Evolutionary conservation across 2,329 filamentous ascomycete genomes (phyloP), one percentile per base, ranked within the genome.

Genomic region (Colletotrichum tabaci): DNA sequence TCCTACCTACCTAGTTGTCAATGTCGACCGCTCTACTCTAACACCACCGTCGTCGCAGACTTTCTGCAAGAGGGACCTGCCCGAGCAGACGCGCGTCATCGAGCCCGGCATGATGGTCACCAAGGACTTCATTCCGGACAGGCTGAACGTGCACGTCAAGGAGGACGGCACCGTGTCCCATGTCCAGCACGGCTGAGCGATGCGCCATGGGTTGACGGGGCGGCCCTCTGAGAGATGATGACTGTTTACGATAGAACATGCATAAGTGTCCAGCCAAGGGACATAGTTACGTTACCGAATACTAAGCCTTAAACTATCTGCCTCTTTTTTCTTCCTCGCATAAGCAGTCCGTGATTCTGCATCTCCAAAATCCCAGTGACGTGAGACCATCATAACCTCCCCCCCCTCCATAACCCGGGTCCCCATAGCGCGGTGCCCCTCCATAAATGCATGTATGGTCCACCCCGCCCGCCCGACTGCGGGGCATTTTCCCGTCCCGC

Each of bases 131-230:
- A 79, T 81, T 1, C 82, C 85, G 60, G 81, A 87, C 67, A 83
- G 90, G 52, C 82, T 92, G 73, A 92, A 91, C 70, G 84, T 92
- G 26, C 85, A 90, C 74, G 77, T 91, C 63, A 86, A 86, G 69
- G 87, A 90, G 40, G 87, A 91, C 68, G 90, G 90, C 60, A 89
- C 86, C 16, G 88, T 92, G 55, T 85, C 86, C 66, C 87, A 90
- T 73, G 89, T 92, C 67, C 78, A 84, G 72, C 87, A 90, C 75
- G 88, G 88, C 26, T 90, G 80, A 80, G 40, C 23, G 10, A 30
- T 7, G 18, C 9, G 23, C 13, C 18, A 38, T 53, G 15, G 15
- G 8, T 18, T 13, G 40, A 15, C 2, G 0, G 26, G 26, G 26
- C n/a, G 23, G 42, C 4, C 30, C 30, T 30, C 13, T 3, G 30